Evolutionary conservation across 2,329 filamentous ascomycete species (phyloP).

Genomic region (Hypoxylon sp.): DNA sequence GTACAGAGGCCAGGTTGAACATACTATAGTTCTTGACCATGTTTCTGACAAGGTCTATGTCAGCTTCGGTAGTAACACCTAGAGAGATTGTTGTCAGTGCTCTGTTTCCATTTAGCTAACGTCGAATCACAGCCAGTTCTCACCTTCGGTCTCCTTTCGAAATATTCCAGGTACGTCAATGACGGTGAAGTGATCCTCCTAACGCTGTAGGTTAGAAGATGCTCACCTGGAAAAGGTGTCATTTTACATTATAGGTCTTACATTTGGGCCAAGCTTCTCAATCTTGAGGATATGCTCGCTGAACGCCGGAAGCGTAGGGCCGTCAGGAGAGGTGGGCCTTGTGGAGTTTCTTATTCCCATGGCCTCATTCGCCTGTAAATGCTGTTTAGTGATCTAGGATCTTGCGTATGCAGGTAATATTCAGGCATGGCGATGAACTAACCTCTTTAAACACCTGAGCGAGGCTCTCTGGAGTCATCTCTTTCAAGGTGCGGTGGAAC

Average conservation of each 20-base stretch:
- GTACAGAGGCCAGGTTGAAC: background rate
- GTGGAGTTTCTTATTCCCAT: conserved; percentile 61
- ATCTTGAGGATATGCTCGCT: conserved; percentile 63
- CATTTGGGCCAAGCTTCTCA: conserved; percentile 62
- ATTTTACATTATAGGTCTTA: conserved; percentile 32
- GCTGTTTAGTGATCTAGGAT: conserved; percentile 17
- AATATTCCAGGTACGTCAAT: conserved; percentile 71
- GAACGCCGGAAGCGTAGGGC: conserved; percentile 55
- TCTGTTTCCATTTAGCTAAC: background rate
- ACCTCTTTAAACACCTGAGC: conserved; percentile 59
- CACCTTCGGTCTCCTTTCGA: conserved; percentile 56
- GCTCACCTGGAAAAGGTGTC: no score
- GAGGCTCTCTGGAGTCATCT: conserved; percentile 54
- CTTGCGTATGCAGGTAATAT: background rate
- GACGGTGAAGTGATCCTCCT: conserved; percentile 64
- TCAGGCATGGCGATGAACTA: conserved; percentile 22
- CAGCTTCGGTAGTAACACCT: conserved; percentile 61
- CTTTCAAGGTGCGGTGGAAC: conserved; percentile 51
- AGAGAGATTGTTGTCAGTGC: conserved; percentile 20
- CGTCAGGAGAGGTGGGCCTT: conserved; percentile 13
- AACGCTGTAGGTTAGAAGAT: conserved; percentile 7
- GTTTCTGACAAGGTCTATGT: conserved; percentile 61
- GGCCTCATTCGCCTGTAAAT: conserved; percentile 57
- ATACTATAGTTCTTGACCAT: conserved; percentile 64
- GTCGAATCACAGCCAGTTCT: conserved; percentile 34